phyloP scores from a whole-genome alignment of 805 yeast species.

The Metschnikowia cerradonensis region DNA sequence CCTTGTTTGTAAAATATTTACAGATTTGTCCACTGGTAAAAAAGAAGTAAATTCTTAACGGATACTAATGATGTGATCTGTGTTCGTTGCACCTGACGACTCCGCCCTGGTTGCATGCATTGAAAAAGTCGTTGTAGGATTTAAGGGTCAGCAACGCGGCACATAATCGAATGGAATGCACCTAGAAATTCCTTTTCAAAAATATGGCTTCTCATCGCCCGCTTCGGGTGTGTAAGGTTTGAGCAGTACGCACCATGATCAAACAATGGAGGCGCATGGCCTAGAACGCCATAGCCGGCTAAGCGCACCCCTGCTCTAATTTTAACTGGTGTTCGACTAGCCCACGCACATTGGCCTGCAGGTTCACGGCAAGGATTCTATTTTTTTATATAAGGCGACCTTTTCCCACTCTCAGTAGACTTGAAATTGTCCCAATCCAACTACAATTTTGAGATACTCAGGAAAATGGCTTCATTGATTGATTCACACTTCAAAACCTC shows the following conservation, averaged over 20 bases:
- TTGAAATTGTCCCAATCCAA: background rate
- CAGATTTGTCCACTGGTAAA: too few species aligned
- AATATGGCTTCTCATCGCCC: background rate
- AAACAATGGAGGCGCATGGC: constrained; percentile 2
- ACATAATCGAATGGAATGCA: background rate
- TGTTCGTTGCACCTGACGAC: background rate
- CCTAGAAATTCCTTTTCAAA: background rate
- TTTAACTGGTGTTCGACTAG: constrained; percentile 1
- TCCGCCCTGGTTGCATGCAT: background rate
- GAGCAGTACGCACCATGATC: background rate
- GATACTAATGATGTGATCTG: background rate
- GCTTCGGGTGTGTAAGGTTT: background rate
- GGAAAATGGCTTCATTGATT: constrained; percentile 11
- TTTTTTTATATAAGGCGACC: constrained; percentile 1
- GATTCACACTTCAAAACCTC: constrained; percentile 36
- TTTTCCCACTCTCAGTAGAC: background rate
- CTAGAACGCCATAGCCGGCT: constrained; percentile 5
- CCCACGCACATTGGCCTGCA: background rate
- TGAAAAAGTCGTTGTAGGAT: background rate
- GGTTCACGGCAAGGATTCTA: background rate
- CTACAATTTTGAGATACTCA: background rate
- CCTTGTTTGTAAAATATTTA: background rate
- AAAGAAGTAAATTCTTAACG: background rate
- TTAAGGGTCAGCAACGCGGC: background rate
- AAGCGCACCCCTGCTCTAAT: constrained; percentile 1